These are phyloP conservation scores for Fagopyrum tataricum DNA, from an alignment of 148 eudicot species.

Conservation along the genomic window DNA sequence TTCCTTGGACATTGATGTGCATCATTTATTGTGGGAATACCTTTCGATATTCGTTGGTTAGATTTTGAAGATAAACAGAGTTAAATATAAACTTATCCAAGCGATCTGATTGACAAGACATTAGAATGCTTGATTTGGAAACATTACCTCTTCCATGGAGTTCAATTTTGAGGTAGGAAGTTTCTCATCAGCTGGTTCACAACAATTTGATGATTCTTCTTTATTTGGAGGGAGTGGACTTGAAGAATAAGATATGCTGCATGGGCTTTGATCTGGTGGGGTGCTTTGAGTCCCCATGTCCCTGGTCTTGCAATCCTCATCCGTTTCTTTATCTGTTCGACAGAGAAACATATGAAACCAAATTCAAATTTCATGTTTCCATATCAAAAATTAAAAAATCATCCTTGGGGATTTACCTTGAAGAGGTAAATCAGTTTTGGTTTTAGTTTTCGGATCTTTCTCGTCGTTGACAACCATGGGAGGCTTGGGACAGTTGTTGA, in stretches of 20 bases:
- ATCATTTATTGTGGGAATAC: not conserved
- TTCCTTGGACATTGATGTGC: not conserved
- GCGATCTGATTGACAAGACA: not conserved
- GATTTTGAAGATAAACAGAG: not conserved
- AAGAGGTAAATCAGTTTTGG: not conserved
- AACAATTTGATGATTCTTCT: conserved; percentile 36
- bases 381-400: not conserved
- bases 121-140: not conserved
- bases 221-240: conserved; percentile 40
- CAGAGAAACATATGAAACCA: not conserved
- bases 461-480: conserved; percentile 13
- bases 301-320: conserved; percentile 34
- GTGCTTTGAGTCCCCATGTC: conserved; percentile 82
- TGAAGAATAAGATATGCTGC: conserved; percentile 41
- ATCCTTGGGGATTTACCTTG: conserved; percentile 2
- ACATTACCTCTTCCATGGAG: conserved; percentile 38
- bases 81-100: not conserved
- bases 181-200: conserved; percentile 28
- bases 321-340: not conserved
- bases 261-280: conserved; percentile 34
- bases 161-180: conserved; percentile 30
- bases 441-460: conserved; percentile 3
- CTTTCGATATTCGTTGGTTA: not conserved
- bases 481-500: conserved; percentile 14
- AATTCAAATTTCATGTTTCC: not conserved